Conservation (phyloP, 768 basidiomycete genomes). For the Strobilomyces dryophilus region DNA sequence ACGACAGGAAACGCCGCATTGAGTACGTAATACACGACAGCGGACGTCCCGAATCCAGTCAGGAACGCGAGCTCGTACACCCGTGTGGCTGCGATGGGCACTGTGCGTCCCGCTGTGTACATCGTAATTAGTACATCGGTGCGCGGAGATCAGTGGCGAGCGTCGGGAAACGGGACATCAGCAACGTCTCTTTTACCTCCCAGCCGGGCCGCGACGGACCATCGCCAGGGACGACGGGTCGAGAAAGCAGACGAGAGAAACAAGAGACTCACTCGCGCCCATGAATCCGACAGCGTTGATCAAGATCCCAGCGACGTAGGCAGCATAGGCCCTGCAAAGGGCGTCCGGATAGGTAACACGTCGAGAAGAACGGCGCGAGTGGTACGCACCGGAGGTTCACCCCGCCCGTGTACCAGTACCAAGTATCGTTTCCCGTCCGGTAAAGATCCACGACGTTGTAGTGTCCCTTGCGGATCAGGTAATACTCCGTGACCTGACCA, state of each 20-base stretch:
- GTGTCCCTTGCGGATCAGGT: conserved; percentile 64
- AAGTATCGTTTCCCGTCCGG: conserved; percentile 47
- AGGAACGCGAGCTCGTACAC: conserved; percentile 80
- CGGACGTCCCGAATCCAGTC: conserved; percentile 73
- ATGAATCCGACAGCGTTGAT: conserved; percentile 83
- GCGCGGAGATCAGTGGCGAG: not conserved
- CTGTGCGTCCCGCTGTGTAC: conserved; percentile 48
- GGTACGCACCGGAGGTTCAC: conserved; percentile 59
- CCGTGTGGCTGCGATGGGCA: conserved; percentile 66
- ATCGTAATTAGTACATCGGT: not conserved
- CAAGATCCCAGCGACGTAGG: conserved; percentile 69
- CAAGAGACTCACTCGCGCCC: conserved; percentile 52
- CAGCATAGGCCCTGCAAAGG: conserved; percentile 50
- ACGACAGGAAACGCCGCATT: conserved; percentile 59
- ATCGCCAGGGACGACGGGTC: not conserved
- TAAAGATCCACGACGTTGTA: conserved; percentile 74
- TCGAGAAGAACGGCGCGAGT: not conserved
- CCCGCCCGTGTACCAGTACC: conserved; percentile 75
- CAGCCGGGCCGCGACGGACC: not conserved
- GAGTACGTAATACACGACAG: conserved; percentile 56
- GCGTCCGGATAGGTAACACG: not conserved
- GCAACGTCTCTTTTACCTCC: not conserved
- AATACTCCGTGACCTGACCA: conserved; percentile 71
- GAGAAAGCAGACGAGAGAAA: not conserved
- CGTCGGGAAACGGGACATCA: not conserved